A percentile compares a stretch with the other conserved stretches of the same genome.
These are phyloP conservation scores for Chondrus crispus DNA, from an alignment of 23 red algal genomes.

Conservation along the genomic window DNA sequence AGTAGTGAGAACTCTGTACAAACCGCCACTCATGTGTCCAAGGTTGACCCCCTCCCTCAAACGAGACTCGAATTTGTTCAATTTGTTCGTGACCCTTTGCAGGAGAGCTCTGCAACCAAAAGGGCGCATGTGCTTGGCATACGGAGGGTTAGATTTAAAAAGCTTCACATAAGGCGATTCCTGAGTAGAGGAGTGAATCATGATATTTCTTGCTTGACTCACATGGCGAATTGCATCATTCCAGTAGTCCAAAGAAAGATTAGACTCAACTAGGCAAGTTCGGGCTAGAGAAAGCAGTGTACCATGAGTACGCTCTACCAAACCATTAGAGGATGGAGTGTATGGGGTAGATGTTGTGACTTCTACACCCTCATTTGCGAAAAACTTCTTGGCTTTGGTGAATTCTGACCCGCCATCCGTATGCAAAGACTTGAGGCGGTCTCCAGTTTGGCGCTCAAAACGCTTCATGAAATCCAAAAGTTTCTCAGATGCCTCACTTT, in stretches of 20 bases:
- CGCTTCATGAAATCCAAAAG: not conserved
- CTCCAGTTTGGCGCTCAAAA: slow-evolving; percentile 27
- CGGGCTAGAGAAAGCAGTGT: not conserved
- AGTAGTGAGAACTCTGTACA: not conserved
- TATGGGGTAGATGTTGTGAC: not conserved
- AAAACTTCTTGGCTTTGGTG: too few species aligned
- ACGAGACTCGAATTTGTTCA: not conserved
- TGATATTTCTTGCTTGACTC: not conserved
- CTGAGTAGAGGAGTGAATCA: not conserved
- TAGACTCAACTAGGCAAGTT: not conserved
- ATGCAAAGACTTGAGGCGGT: not conserved
- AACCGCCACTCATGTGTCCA: not conserved
- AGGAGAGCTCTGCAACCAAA: slow-evolving; percentile 57
- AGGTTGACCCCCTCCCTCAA: not conserved
- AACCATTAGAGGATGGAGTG: slow-evolving; percentile 33
- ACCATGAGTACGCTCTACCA: slow-evolving; percentile 11
- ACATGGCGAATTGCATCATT: slow-evolving; percentile 18
- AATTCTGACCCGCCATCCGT: slow-evolving; percentile 34
- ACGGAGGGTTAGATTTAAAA: not conserved
- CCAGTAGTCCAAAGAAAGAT: not conserved
- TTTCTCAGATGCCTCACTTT: slow-evolving; percentile 23
- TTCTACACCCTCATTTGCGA: not conserved
- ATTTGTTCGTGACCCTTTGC: too few species aligned
- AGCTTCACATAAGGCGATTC: not conserved
- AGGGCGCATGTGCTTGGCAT: not conserved